Evolutionary conservation across 2,329 filamentous ascomycete species (phyloP), one percentile per base, ranked within the genome.

Genomic region (Botryosphaeria dothidea): DNA sequence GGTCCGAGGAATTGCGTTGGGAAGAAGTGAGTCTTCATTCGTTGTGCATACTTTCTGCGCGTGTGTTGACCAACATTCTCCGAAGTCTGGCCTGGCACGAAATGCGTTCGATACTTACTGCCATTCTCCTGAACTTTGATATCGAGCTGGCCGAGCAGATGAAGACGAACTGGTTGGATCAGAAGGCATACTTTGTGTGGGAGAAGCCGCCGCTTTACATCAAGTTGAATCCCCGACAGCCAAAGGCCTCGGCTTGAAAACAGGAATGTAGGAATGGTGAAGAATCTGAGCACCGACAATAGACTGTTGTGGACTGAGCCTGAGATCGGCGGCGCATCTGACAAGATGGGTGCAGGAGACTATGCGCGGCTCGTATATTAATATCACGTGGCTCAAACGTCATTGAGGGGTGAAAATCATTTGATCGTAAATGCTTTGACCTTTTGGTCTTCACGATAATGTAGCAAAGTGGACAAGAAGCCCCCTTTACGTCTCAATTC

Each of bases 1-100:
- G 82, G 82, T 0, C 73, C 79, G 0, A 71, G 81, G 27, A 73
- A 77, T 43, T 78, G 76, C 60, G 31, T 78, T 23, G 75, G 75
- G 2, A 77, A 75, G 67, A 76, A 77, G 29, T 76, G 68, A 67
- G 74, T 71, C 11, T 8, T 38, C n/a, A 21, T 21, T 64, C 68
- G 58, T 57, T 1, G 38, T 41, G 15, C 11, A 4, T 17, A 15
- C 15, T 7, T n/a, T 17, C 6, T 17, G 38, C 8, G 38, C 17
- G 38, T 41, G 15, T 1, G 38, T 13, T 41, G 38, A 41, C 6
- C 38, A 13, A 41, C 4, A 34, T 41, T 4, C 11, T 21, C 15
- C 38, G 68, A n/a, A 77, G 74, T 29, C 69, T 78, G 70, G 75
- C 75, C n/a, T 72, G 73, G 45, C 72, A 80, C 27, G 79, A 81